Conservation (phyloP, 495 filamentous ascomycete species). For the Neurospora tetrasperma region DNA sequence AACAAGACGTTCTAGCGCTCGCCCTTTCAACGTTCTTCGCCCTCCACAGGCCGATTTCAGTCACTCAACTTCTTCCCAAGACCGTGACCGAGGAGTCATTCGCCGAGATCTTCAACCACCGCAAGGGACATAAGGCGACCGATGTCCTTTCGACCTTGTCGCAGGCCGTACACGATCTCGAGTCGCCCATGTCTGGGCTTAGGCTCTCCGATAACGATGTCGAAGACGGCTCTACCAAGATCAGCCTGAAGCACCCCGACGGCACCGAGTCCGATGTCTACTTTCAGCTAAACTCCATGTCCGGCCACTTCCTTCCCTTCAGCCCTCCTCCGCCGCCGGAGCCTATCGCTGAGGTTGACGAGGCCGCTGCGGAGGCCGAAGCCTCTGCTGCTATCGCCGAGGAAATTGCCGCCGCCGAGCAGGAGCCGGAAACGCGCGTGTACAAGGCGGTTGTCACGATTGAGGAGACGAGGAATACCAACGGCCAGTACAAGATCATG, state of each 20-base stretch:
- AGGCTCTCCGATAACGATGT: constrained; percentile 20
- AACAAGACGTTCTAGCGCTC: constrained; percentile 48
- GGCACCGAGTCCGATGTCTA: constrained; percentile 34
- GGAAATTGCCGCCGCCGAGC: constrained; percentile 26
- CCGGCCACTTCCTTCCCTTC: constrained; percentile 62
- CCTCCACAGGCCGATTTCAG: constrained; percentile 84
- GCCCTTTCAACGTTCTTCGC: constrained; percentile 90
- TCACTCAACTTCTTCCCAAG: constrained; percentile 69
- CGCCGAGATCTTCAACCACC: constrained; percentile 64
- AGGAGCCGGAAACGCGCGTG: constrained; percentile 41
- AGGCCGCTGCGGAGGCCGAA: constrained; percentile 27
- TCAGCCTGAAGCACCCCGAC: constrained; percentile 41
- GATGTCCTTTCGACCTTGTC: constrained; percentile 75
- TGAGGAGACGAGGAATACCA: constrained; percentile 59
- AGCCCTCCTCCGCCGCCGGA: constrained; percentile 64
- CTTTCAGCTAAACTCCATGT: constrained; percentile 36
- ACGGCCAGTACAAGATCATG: constrained; percentile 52
- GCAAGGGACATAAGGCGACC: constrained; percentile 38
- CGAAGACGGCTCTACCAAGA: constrained; percentile 24
- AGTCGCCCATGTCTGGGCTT: constrained; percentile 44
- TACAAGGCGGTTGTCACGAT: constrained; percentile 79
- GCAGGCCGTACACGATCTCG: constrained; percentile 59
- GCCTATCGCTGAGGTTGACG: constrained; percentile 43
- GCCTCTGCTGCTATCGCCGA: constrained; percentile 17
- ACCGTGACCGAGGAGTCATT: constrained; percentile 62